Conservation (phyloP, 129 eudicot genomes). For the Oenanthe sinensis region DNA sequence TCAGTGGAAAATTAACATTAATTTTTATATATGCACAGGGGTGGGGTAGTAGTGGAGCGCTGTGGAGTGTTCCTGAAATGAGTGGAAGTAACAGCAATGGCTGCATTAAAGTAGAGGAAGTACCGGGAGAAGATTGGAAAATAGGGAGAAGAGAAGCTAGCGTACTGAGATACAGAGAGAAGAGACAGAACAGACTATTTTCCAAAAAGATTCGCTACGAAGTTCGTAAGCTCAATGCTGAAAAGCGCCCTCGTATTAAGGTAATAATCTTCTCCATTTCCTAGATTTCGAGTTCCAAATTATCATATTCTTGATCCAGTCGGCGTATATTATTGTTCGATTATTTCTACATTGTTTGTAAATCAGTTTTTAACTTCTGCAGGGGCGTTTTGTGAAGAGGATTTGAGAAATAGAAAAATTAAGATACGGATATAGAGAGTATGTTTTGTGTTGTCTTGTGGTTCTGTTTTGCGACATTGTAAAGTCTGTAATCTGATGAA, state of each 20-base stretch:
- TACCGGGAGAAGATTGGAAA: conserved; percentile 17
- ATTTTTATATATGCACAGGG: neutral
- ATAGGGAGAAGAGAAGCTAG: conserved; percentile 65
- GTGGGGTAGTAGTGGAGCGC: conserved; percentile 25
- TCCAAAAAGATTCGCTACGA: conserved; percentile 66
- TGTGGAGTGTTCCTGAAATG: conserved; percentile 65
- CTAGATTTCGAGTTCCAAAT: neutral
- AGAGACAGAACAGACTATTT: conserved; percentile 73
- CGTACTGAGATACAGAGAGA: conserved; percentile 76
- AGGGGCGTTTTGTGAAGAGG: conserved; percentile 81
- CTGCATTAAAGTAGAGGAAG: conserved; percentile 13
- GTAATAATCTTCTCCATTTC: conserved; percentile 14
- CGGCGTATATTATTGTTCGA: neutral
- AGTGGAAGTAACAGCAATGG: conserved; percentile 15
- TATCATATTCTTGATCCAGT: neutral
- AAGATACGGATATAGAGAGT: neutral
- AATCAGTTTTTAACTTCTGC: conserved; percentile 10
- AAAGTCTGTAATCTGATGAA: neutral
- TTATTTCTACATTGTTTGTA: neutral
- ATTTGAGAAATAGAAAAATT: conserved; percentile 13
- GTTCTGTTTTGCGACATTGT: neutral
- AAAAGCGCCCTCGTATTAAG: conserved; percentile 89
- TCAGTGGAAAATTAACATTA: neutral
- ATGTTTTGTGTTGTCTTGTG: neutral
- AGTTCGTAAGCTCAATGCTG: conserved; percentile 85